Evolutionary conservation across 2,329 filamentous ascomycete species (phyloP).

Genomic region (Xylaria sp.): DNA sequence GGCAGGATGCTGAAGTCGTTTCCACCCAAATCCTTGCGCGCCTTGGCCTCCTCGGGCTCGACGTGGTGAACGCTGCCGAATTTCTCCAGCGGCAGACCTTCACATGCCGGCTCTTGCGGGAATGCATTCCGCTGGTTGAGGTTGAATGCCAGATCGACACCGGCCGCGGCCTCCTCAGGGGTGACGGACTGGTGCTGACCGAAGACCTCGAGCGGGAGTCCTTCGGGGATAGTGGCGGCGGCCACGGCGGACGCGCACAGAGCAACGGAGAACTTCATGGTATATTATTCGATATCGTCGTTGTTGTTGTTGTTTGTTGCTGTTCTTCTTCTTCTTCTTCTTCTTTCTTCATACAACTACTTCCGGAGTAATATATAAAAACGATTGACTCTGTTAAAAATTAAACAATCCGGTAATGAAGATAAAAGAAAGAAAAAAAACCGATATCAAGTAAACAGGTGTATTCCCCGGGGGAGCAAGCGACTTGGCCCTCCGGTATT

Average conservation of each 20-base stretch:
- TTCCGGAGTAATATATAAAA: not conserved
- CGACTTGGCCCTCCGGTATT: not conserved
- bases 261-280: conserved; percentile 26
- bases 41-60: conserved; percentile 17
- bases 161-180: conserved; percentile 15
- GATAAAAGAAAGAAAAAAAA: no score
- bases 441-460: no score
- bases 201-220: conserved; percentile 16
- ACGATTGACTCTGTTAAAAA: no score
- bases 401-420: no score
- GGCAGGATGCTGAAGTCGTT: conserved; percentile 27
- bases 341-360: conserved; percentile 1
- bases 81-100: conserved; percentile 20
- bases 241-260: conserved; percentile 26
- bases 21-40: conserved; percentile 22
- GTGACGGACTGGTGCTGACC: conserved; percentile 15
- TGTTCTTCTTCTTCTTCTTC: no score
- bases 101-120: not conserved
- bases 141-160: conserved; percentile 8
- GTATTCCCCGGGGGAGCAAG: no score
- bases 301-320: not conserved
- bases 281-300: conserved; percentile 7
- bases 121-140: conserved; percentile 6
- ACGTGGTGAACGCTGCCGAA: conserved; percentile 25
- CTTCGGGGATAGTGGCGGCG: conserved; percentile 24